Base-by-base conservation (phyloP, 1,139 yeast species). In the Suhomyces anneliseae region DNA sequence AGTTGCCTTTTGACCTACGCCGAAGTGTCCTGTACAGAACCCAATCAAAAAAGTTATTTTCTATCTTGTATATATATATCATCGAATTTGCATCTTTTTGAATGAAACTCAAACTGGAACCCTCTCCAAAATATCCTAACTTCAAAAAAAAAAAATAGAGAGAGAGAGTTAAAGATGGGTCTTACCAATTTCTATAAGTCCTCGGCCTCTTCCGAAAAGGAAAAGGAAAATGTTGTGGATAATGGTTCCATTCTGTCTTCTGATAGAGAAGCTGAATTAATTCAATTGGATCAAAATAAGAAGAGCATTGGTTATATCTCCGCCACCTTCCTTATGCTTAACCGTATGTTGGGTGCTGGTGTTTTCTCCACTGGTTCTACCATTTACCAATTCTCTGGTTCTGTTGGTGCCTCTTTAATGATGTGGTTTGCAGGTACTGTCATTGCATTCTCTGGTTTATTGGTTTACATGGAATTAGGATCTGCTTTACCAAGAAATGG, bases 281-380 rank as follows among this genome's bases (percentile, higher is more conserved):
- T 74, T 19, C 77, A 79, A 58, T 51, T 78, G 38, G 85, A 81
- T 57, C 69, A 72, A 54, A 82, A 82, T 60, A 70, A 68, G 46
- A 80, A 80, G 61, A 77, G 76, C 48, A 75, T 86, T 45, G 92
- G 93, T n/a, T 64, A 79, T 34, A 49, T 80, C n/a, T 83, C 90
- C 3, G 87, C 90, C 42, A 75, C 83, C 27, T 84, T 84, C 59
- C 70, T 88, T 45, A 83, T 87, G 64, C 74, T 87, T 58, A 88
- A 88, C 64, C 76, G 95, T 64, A 87, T 87, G 84, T 76, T 89
- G 55, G 96, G 96, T 54, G 88, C 95, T 8, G 96, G 96, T 63
- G 87, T 89, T 44, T 89, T 89, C 64, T 84, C 93, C 37, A 86
- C 92, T 5, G 90, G 95, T 4, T 82, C 93, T n/a, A 82, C 89